phyloP scores from a whole-genome alignment of 805 yeast species.

The Myxozyma monticola region DNA sequence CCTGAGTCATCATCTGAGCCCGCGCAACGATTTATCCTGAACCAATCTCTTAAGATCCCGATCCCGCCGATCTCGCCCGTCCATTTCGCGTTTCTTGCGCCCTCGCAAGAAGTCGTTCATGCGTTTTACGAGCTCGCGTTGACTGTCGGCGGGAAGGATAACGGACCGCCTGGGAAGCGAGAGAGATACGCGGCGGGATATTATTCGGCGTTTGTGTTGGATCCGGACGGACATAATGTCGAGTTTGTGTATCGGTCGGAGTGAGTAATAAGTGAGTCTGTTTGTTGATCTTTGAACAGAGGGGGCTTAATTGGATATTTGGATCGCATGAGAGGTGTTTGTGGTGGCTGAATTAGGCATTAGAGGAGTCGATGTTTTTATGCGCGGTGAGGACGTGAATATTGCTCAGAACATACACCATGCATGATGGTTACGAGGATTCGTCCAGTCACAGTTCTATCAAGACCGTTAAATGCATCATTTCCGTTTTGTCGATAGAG shows the following conservation, averaged over 20 bases:
- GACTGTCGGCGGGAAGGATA: not conserved
- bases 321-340: no score
- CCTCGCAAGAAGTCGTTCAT: not conserved
- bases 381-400: no score
- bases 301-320: no score
- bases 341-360: no score
- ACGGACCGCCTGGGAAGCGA: constrained; percentile 5
- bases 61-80: not conserved
- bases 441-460: no score
- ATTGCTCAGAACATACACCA: no score
- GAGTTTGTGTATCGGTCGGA: constrained; percentile 5
- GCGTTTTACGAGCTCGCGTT: not conserved
- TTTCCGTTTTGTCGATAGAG: no score
- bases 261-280: no score
- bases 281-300: no score
- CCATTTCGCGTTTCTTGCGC: constrained; percentile 5
- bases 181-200: not conserved
- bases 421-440: no score
- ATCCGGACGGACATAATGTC: constrained; percentile 5
- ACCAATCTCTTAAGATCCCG: not conserved
- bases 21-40: not conserved
- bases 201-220: constrained; percentile 1
- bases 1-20: not conserved
- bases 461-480: no score
- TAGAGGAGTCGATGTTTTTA: no score